A percentile compares a stretch with the other conserved stretches of the same genome.
Evolutionary conservation across 2,329 filamentous ascomycete species (phyloP).

Genomic region (Colletotrichum phormii): DNA sequence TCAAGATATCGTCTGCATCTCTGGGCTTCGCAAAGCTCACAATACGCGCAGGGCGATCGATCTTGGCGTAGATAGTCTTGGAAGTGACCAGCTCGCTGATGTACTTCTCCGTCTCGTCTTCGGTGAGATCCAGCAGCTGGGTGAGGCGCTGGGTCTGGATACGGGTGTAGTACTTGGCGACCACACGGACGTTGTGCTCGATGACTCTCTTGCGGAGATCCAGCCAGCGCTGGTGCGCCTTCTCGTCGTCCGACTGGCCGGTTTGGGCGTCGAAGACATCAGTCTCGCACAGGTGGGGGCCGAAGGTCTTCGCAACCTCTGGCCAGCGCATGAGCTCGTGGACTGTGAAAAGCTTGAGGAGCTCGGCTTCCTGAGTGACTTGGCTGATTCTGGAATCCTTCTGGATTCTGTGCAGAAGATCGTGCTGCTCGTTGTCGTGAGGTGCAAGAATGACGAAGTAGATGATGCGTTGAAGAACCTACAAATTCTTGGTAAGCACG

Average conservation of each 20-base stretch:
- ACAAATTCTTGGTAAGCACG: not conserved
- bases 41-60: constrained; percentile 90
- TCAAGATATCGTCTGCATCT: constrained; percentile 94
- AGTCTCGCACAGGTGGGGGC: constrained; percentile 85
- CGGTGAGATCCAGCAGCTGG: constrained; percentile 88
- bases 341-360: constrained; percentile 94
- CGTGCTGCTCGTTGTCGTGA: constrained; percentile 98
- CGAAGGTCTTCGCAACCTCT: constrained; percentile 88
- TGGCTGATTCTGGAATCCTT: constrained; percentile 84
- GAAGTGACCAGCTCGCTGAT: constrained; percentile 96
- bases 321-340: constrained; percentile 99
- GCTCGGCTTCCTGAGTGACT: constrained; percentile 82
- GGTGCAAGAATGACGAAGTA: constrained; percentile 97
- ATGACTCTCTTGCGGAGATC: constrained; percentile 98
- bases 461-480: constrained; percentile 94
- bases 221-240: constrained; percentile 88
- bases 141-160: constrained; percentile 93
- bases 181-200: constrained; percentile 97
- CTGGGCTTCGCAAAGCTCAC: constrained; percentile 96
- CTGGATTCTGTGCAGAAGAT: constrained; percentile 93
- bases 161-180: constrained; percentile 98
- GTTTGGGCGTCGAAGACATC: constrained; percentile 85
- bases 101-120: constrained; percentile 98
- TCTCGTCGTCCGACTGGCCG: constrained; percentile 77
- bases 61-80: constrained; percentile 98